Evolutionary conservation across 2,329 filamentous ascomycete genomes (phyloP).

Genomic region (Pseudogymnoascus sp.): DNA sequence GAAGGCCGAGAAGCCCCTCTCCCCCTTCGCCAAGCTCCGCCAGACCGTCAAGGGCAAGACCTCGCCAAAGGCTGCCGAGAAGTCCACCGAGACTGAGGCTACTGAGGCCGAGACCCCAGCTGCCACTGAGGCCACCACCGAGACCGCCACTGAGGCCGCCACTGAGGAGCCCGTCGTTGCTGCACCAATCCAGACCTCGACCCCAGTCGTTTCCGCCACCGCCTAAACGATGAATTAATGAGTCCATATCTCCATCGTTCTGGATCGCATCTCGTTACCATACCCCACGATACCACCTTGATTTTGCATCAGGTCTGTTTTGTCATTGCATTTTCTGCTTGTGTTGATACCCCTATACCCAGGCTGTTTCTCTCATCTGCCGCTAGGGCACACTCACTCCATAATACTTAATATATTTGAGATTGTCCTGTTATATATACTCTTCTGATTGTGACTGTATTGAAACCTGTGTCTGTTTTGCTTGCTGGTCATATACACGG

Average conservation of each 20-base stretch:
- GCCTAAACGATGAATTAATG: constrained; percentile 21
- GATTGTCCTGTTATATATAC: constrained; percentile 4
- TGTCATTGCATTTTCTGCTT: constrained; percentile 25
- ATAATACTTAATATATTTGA: constrained; percentile 30
- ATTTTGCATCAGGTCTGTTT: constrained; percentile 29
- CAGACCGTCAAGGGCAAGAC: constrained; percentile 28
- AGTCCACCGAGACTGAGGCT: constrained; percentile 21
- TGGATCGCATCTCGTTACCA: constrained; percentile 17
- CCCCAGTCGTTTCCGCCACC: constrained; percentile 27
- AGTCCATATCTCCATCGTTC: not conserved
- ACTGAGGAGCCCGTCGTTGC: constrained; percentile 18
- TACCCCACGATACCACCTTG: constrained; percentile 33
- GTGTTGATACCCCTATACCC: constrained; percentile 35
- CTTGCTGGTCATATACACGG: not conserved
- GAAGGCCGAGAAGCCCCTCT: constrained; percentile 24
- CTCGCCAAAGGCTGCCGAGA: constrained; percentile 31
- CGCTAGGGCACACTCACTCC: constrained; percentile 29
- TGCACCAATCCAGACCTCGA: constrained; percentile 17
- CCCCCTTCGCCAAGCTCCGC: constrained; percentile 30
- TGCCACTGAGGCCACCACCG: constrained; percentile 16
- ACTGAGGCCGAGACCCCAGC: constrained; percentile 21
- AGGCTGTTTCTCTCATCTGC: constrained; percentile 32
- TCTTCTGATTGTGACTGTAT: not conserved
- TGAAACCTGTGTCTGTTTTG: not conserved
- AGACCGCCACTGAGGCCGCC: constrained; percentile 4